These are phyloP conservation scores for Syzygium oleosum DNA, from an alignment of 345 rosid genomes.

Conservation along the genomic window DNA sequence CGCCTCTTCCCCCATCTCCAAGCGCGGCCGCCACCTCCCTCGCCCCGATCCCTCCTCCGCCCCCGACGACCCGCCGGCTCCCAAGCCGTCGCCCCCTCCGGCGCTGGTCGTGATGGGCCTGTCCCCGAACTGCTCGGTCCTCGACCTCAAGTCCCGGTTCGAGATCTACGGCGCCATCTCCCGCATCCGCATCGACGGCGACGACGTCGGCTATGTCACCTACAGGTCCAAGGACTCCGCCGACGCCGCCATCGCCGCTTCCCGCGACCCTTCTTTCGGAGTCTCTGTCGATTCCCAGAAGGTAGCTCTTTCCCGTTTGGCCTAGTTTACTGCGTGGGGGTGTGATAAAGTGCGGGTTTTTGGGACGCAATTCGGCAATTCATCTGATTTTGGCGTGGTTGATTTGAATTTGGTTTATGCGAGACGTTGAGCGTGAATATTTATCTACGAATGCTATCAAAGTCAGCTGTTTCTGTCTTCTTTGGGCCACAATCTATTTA, in stretches of 20 bases:
- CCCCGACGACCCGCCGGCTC: constrained; percentile 21
- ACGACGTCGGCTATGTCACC: constrained; percentile 46
- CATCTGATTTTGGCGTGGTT: background rate
- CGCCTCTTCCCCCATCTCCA: constrained; percentile 19
- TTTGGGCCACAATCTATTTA: no score
- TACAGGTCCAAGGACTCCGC: constrained; percentile 69
- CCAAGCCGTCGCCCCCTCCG: constrained; percentile 51
- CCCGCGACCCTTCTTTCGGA: constrained; percentile 66
- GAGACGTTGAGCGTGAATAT: background rate
- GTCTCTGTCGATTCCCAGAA: constrained; percentile 48
- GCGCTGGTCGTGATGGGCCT: constrained; percentile 56
- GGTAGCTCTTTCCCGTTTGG: constrained; percentile 7
- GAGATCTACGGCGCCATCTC: constrained; percentile 91
- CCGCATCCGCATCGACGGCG: constrained; percentile 68
- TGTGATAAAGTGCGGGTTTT: background rate
- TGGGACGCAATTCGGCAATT: background rate
- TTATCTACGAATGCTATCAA: background rate
- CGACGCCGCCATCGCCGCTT: constrained; percentile 68
- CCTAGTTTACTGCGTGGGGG: background rate
- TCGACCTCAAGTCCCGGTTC: constrained; percentile 83
- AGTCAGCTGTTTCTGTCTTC: background rate
- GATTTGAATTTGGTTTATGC: background rate
- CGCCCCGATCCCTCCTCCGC: constrained; percentile 1
- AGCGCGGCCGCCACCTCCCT: constrained; percentile 59
- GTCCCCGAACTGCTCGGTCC: constrained; percentile 58